Evolutionary conservation across 2,329 filamentous ascomycete species (phyloP), one percentile per base, ranked within the genome.

Genomic region (Paraphaeosphaeria minitans): DNA sequence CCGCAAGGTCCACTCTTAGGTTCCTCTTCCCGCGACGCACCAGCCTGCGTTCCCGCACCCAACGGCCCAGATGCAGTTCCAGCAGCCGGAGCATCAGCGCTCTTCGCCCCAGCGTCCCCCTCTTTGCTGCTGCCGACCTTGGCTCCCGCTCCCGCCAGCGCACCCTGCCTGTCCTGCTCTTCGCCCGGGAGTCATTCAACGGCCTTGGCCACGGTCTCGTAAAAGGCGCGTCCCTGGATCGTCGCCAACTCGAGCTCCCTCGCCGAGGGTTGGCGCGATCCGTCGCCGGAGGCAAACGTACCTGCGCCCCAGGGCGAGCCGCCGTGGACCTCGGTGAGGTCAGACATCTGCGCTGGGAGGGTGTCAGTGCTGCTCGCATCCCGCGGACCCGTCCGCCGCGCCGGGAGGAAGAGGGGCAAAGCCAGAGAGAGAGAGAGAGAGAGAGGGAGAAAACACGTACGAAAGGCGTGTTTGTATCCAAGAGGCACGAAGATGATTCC

Each of bases 401-500:
- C 35, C 16, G 35, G 3, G n/a, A n/a, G n/a, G n/a, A n/a, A n/a
- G n/a, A n/a, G n/a, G n/a, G 35, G 35, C 4, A 39, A 39, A 3
- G 13, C 22, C 6, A 50, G 16, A 21, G n/a, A 16, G 16, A 22
- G n/a, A n/a, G n/a, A n/a, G n/a, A n/a, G n/a, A n/a, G n/a, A n/a
- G n/a, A 50, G 16, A 21, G n/a, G 9, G 16, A 22, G 1, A 8
- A 12, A 10, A 5, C 16, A 55, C 69, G 24, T 64, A 69, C 67
- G 75, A 75, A 97, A 97, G 51, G 87, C 81, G 71, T 89, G 91
- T 80, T 91, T 89, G 84, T 96, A 98, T 56, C 95, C 95, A 55
- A 98, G 84, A 50, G 95, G 95, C n/a, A 98, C 93, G 78, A 90
- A 98, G 83, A 95, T 89, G 81, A 98, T 90, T 73, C 95, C 95